Conservation (phyloP, 2,329 filamentous ascomycete genomes). For the Aspergillus quadrilineatus region DNA sequence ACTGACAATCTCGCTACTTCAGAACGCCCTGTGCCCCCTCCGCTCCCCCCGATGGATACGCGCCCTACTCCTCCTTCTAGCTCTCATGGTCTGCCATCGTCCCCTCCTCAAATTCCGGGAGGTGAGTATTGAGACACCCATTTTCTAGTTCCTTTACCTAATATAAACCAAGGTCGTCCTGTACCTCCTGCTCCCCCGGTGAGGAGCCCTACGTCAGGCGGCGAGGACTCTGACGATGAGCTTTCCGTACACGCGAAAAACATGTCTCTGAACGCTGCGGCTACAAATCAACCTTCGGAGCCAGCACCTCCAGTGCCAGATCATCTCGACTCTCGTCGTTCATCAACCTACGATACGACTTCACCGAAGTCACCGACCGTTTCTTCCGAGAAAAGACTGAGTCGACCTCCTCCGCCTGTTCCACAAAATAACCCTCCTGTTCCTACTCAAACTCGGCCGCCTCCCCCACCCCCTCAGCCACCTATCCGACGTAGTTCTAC, state of each 20-base stretch:
- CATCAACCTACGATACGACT: slow-evolving; percentile 48
- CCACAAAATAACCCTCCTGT: slow-evolving; percentile 38
- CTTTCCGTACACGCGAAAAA: slow-evolving; percentile 58
- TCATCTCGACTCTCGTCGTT: slow-evolving; percentile 38
- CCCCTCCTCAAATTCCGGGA: slow-evolving; percentile 47
- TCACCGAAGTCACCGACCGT: slow-evolving; percentile 32
- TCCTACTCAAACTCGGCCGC: slow-evolving; percentile 57
- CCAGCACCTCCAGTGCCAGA: slow-evolving; percentile 46
- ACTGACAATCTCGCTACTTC: slow-evolving; percentile 5
- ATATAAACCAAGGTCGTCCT: slow-evolving; percentile 55
- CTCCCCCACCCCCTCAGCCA: slow-evolving; percentile 62
- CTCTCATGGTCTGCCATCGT: slow-evolving; percentile 35
- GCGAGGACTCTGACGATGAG: slow-evolving; percentile 88
- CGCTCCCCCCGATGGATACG: slow-evolving; percentile 43
- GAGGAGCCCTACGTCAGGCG: slow-evolving; percentile 61
- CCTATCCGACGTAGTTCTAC: slow-evolving; percentile 59
- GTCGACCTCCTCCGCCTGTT: slow-evolving; percentile 45
- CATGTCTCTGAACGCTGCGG: slow-evolving; percentile 45
- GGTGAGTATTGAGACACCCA: slow-evolving; percentile 50
- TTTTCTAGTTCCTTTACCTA: neutral
- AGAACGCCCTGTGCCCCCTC: slow-evolving; percentile 50
- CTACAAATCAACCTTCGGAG: slow-evolving; percentile 43
- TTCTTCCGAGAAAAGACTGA: slow-evolving; percentile 41
- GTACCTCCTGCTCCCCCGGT: slow-evolving; percentile 48
- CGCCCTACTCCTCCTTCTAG: slow-evolving; percentile 40